These are phyloP conservation scores for Lithohypha guttulata DNA, from an alignment of 2,329 filamentous ascomycete species.

Conservation along the genomic window DNA sequence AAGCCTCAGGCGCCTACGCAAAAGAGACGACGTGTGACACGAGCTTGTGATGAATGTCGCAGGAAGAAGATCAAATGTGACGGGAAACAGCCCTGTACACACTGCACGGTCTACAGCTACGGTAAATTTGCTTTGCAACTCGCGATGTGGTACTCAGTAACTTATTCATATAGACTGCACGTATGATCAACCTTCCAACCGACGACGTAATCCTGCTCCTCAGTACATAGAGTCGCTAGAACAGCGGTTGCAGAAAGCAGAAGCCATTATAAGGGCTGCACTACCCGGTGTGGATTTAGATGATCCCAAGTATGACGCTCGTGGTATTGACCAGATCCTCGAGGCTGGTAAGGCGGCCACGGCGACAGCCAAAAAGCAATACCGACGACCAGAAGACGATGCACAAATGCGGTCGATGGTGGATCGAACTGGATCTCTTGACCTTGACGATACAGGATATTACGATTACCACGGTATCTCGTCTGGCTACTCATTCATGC, in stretches of 20 bases:
- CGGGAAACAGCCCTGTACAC: conserved; percentile 71
- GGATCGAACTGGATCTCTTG: conserved; percentile 77
- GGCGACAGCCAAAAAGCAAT: conserved; percentile 27
- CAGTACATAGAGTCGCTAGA: conserved; percentile 90
- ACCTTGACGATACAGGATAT: conserved; percentile 80
- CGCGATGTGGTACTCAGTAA: background rate
- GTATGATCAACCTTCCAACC: conserved; percentile 89
- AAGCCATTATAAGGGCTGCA: conserved; percentile 65
- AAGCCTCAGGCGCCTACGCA: conserved; percentile 47
- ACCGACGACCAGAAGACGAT: conserved; percentile 44
- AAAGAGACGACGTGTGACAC: conserved; percentile 66
- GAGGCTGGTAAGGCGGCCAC: conserved; percentile 28
- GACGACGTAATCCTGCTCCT: conserved; percentile 77
- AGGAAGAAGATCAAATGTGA: conserved; percentile 72
- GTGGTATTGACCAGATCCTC: conserved; percentile 56
- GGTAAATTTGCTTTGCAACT: conserved; percentile 45
- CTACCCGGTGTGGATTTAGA: conserved; percentile 76
- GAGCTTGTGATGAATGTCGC: conserved; percentile 72
- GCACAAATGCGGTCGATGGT: conserved; percentile 87
- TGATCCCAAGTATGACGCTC: conserved; percentile 70
- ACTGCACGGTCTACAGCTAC: conserved; percentile 97
- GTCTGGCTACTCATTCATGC: conserved; percentile 80
- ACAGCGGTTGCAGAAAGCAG: conserved; percentile 68
- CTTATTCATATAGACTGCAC: conserved; percentile 61
- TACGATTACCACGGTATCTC: conserved; percentile 95